phyloP scores from a whole-genome alignment of 345 rosid species.

The Stellera chamaejasme region DNA sequence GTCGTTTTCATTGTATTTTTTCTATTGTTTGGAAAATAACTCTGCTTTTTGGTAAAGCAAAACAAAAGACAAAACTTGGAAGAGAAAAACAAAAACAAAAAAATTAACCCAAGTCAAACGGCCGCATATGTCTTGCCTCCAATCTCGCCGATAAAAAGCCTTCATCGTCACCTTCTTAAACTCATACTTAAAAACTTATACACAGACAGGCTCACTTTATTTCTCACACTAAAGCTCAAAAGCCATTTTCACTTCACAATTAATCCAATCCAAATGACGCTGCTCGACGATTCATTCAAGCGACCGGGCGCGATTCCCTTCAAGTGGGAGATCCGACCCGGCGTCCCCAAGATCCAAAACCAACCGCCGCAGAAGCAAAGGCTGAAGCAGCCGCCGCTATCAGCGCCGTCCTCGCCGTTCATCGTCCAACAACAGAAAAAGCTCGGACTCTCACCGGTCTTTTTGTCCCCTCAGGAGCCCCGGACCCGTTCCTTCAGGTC shows the following conservation, averaged over 20 bases:
- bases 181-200: background rate
- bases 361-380: slow-evolving; percentile 12
- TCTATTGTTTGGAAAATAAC: too few relatives aligned
- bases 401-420: slow-evolving; percentile 21
- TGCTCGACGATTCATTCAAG: slow-evolving; percentile 62
- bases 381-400: slow-evolving; percentile 11
- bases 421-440: slow-evolving; percentile 20
- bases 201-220: background rate
- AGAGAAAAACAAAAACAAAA: too few relatives aligned
- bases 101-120: background rate
- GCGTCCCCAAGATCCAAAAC: slow-evolving; percentile 64
- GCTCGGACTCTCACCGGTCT: slow-evolving; percentile 61
- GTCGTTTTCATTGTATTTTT: too few relatives aligned
- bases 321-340: slow-evolving; percentile 98
- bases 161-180: background rate
- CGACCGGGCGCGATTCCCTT: slow-evolving; percentile 78
- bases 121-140: slow-evolving; percentile 42
- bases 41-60: too few relatives aligned
- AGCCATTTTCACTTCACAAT: background rate
- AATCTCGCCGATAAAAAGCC: slow-evolving; percentile 31
- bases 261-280: slow-evolving; percentile 17
- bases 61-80: too few relatives aligned
- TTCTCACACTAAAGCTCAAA: background rate
- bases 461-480: slow-evolving; percentile 28
- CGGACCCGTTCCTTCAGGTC: slow-evolving; percentile 52